Percentiles rank a stretch among this genome's conserved stretches.
Evolutionary conservation across 176 grass and related monocot genomes (phyloP).

Genomic region (Tillandsia fasciculata): DNA sequence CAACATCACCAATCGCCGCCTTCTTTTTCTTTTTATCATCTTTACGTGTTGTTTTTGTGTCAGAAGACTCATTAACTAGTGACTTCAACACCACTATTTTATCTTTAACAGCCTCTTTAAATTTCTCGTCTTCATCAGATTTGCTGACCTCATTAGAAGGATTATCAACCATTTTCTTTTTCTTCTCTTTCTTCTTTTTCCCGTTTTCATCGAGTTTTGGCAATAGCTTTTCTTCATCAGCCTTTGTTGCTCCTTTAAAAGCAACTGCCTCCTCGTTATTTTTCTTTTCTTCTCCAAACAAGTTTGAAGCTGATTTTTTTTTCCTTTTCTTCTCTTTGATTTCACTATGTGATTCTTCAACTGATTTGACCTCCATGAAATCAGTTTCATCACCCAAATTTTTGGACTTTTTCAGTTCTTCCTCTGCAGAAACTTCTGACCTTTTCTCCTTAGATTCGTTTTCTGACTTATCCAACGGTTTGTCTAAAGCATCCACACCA

Average conservation of each 20-base stretch:
- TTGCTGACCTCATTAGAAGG: background rate
- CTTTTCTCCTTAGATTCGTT: conserved; percentile 15
- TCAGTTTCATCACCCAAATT: background rate
- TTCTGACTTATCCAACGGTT: background rate
- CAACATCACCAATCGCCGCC: conserved; percentile 6
- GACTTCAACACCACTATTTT: conserved; percentile 25
- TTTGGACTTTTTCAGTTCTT: conserved; percentile 9
- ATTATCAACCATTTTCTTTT: conserved; percentile 20
- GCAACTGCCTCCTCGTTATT: background rate
- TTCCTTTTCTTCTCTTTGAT: conserved; percentile 43
- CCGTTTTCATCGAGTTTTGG: conserved; percentile 9
- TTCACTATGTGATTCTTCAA: conserved; percentile 6
- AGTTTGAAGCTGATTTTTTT: conserved; percentile 27
- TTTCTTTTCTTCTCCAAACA: background rate
- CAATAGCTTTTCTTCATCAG: conserved; percentile 6
- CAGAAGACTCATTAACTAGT: conserved; percentile 10
- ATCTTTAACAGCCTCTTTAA: conserved; percentile 21
- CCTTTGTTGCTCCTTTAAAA: background rate
- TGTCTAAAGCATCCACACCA: background rate
- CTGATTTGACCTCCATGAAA: conserved; percentile 6
- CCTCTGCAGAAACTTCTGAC: background rate
- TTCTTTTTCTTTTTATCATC: conserved; percentile 16
- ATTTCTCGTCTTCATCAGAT: background rate
- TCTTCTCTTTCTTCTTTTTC: conserved; percentile 53
- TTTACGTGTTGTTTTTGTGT: conserved; percentile 18